Evolutionary conservation across 2,329 filamentous ascomycete genomes (phyloP).

Genomic region (Curvularia spicifera): DNA sequence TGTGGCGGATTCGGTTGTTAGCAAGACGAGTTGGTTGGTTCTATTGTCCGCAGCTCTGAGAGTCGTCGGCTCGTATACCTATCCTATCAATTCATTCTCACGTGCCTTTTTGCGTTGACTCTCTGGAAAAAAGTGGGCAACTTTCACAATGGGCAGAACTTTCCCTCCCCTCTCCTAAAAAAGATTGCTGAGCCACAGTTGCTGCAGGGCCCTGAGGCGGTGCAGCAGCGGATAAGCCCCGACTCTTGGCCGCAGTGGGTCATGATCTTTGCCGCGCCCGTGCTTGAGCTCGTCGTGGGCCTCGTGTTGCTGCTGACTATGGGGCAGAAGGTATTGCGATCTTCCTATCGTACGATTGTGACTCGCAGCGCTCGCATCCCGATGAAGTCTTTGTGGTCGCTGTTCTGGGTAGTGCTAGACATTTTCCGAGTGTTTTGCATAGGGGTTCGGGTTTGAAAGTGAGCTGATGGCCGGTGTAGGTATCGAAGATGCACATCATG

Average conservation of each 20-base stretch:
- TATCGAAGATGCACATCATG: background rate
- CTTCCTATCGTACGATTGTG: background rate
- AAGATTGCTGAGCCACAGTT: constrained; percentile 8
- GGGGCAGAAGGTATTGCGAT: background rate
- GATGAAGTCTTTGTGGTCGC: background rate
- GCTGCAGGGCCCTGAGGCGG: constrained; percentile 24
- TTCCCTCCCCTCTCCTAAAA: constrained; percentile 5
- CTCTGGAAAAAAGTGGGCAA: background rate
- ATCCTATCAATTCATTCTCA: constrained; percentile 19
- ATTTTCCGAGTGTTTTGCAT: background rate
- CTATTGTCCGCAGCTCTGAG: constrained; percentile 10
- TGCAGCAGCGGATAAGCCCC: constrained; percentile 3
- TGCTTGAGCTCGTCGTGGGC: background rate
- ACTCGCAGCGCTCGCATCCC: constrained; percentile 3
- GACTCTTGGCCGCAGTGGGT: constrained; percentile 4
- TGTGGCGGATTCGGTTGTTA: constrained; percentile 13
- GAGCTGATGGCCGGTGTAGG: background rate
- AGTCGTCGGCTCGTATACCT: constrained; percentile 16
- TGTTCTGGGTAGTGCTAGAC: background rate
- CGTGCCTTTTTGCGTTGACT: constrained; percentile 10
- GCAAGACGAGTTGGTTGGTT: constrained; percentile 11
- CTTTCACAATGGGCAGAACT: constrained; percentile 4
- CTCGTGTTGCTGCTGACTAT: background rate
- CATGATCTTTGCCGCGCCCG: background rate
- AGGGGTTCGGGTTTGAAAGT: background rate